Evolutionary conservation across 2,329 filamentous ascomycete genomes (phyloP).

Genomic region (Colletotrichum tabaci): DNA sequence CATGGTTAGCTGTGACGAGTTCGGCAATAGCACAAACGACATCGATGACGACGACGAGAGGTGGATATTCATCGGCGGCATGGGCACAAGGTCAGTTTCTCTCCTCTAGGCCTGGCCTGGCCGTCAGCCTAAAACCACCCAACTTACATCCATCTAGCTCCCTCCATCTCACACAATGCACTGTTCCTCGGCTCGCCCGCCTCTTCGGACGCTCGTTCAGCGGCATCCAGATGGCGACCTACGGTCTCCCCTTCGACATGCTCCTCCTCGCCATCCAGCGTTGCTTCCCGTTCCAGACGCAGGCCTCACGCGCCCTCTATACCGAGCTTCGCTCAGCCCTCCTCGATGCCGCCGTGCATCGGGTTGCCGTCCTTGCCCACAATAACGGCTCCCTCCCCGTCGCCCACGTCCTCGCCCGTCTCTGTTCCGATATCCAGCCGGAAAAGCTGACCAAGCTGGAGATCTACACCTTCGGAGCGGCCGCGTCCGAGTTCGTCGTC

Average conservation of each 20-base stretch:
- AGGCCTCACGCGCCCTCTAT: conserved; percentile 52
- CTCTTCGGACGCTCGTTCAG: conserved; percentile 60
- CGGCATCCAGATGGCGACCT: conserved; percentile 65
- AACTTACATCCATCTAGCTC: conserved; percentile 44
- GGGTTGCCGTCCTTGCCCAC: conserved; percentile 58
- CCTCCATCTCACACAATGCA: conserved; percentile 48
- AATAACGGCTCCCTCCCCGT: conserved; percentile 55
- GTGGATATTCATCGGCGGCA: conserved; percentile 54
- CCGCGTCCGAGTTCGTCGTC: conserved; percentile 55
- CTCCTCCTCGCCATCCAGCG: conserved; percentile 54
- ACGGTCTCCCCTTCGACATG: conserved; percentile 69
- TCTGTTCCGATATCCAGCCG: conserved; percentile 55
- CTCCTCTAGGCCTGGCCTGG: background rate
- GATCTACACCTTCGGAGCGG: conserved; percentile 61
- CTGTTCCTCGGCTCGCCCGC: conserved; percentile 52
- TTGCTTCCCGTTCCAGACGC: conserved; percentile 49
- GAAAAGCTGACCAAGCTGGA: conserved; percentile 56
- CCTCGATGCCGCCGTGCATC: conserved; percentile 50
- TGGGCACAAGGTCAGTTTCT: conserved; percentile 50
- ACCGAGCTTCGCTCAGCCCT: conserved; percentile 54
- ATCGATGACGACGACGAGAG: conserved; percentile 49
- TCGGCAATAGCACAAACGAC: conserved; percentile 49
- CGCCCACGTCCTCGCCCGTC: conserved; percentile 53
- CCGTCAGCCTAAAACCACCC: background rate
- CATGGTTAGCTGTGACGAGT: conserved; percentile 42